phyloP scores from a whole-genome alignment of 2,329 filamentous ascomycete genomes.

The Byssoonygena ceratinophila region DNA sequence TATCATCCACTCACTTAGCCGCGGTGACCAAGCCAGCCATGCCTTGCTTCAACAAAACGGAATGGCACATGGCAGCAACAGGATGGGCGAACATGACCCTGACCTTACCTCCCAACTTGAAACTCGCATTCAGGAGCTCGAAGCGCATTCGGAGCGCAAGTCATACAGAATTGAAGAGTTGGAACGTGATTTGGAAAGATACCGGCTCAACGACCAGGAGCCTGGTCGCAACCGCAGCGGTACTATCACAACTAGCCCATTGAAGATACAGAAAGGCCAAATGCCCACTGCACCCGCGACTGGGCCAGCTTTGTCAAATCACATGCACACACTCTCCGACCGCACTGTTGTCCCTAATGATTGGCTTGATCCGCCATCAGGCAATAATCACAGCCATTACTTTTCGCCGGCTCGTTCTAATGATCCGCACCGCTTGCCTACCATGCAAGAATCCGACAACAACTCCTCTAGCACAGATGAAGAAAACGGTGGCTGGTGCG shows the following conservation, averaged over 20 bases:
- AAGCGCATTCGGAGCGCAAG: conserved; percentile 62
- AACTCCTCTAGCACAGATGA: conserved; percentile 57
- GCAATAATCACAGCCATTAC: conserved; percentile 15
- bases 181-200: conserved; percentile 59
- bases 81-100: conserved; percentile 30
- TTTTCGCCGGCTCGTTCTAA: conserved; percentile 21
- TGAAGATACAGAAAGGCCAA: conserved; percentile 26
- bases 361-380: conserved; percentile 29
- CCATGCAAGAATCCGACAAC: conserved; percentile 34
- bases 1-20: conserved; percentile 90
- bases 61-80: conserved; percentile 21
- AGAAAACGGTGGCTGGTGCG: conserved; percentile 71
- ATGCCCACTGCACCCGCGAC: conserved; percentile 24
- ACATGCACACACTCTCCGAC: conserved; percentile 34
- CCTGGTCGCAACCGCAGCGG: conserved; percentile 27
- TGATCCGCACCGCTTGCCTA: conserved; percentile 27
- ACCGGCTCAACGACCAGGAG: conserved; percentile 23
- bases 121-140: conserved; percentile 67
- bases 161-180: conserved; percentile 68
- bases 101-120: conserved; percentile 59
- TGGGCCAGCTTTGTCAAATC: conserved; percentile 22
- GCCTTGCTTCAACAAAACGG: conserved; percentile 24
- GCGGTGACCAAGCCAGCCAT: conserved; percentile 37
- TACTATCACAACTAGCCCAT: conserved; percentile 26
- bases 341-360: conserved; percentile 35